Percentiles rank a stretch among this genome's conserved stretches.
phyloP scores from a whole-genome alignment of 1,139 yeast genomes.

The Yamadazyma blattariae region DNA sequence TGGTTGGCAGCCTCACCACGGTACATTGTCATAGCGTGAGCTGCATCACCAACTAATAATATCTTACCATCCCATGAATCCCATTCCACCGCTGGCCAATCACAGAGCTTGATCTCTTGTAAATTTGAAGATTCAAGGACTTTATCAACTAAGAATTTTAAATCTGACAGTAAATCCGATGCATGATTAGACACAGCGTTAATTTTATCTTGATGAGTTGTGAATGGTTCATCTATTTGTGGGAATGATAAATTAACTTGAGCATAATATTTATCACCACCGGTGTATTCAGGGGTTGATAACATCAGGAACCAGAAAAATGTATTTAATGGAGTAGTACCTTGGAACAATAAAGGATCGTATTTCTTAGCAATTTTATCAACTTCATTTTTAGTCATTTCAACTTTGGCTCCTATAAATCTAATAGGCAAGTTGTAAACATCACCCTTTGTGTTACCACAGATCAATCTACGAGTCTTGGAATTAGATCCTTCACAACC shows the following conservation, averaged over 20 bases:
- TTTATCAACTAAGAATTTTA: conserved; percentile 15
- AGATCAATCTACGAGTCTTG: conserved; percentile 16
- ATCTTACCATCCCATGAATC: conserved; percentile 6
- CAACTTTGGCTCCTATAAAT: conserved; percentile 23
- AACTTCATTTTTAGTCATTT: conserved; percentile 17
- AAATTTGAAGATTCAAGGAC: conserved; percentile 13
- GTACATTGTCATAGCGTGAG: conserved; percentile 23
- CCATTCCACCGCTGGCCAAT: conserved; percentile 18
- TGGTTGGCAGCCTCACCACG: conserved; percentile 22
- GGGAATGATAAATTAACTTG: conserved; percentile 22
- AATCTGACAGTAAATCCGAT: conserved; percentile 13
- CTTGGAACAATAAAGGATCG: conserved; percentile 26
- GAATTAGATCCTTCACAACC: conserved; percentile 27
- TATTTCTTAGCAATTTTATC: conserved; percentile 15
- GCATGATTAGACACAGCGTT: conserved; percentile 16
- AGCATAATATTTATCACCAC: conserved; percentile 14
- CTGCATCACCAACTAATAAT: conserved; percentile 14
- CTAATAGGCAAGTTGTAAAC: conserved; percentile 22
- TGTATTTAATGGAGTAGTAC: conserved; percentile 22
- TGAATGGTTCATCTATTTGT: conserved; percentile 15
- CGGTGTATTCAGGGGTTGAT: conserved; percentile 20
- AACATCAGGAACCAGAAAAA: conserved; percentile 27
- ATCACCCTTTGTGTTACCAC: conserved; percentile 16
- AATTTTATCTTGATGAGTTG: conserved; percentile 15
- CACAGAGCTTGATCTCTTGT: conserved; percentile 16